Conservation (phyloP, 2,329 filamentous ascomycete species). For the Calonectria crousiana region DNA sequence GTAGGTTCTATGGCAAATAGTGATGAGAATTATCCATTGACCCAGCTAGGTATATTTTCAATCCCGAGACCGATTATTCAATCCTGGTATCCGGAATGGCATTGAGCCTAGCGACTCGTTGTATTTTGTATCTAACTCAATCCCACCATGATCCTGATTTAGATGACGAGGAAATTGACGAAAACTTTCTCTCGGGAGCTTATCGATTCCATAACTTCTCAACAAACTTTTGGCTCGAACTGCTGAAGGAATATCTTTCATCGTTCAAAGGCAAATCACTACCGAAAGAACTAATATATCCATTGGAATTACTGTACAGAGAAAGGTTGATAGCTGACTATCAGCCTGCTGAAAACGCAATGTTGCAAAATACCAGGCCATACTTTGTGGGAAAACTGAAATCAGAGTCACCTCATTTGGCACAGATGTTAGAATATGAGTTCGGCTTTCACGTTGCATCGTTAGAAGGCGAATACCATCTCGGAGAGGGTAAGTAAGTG, state of each 20-base stretch:
- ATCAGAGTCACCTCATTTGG: neutral
- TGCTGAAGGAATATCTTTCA: neutral
- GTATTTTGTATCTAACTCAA: conserved; percentile 4
- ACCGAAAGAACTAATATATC: neutral
- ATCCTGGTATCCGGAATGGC: neutral
- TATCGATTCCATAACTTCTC: conserved; percentile 10
- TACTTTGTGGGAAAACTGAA: too few species aligned
- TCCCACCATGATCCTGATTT: neutral
- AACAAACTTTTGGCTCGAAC: neutral
- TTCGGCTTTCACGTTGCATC: neutral
- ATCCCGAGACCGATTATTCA: neutral
- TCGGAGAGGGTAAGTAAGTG: neutral
- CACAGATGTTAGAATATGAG: neutral
- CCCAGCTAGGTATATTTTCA: conserved; percentile 9
- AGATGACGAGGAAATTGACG: neutral
- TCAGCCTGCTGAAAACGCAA: neutral
- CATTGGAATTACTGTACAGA: neutral
- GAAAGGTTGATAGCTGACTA: neutral
- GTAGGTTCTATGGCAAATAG: neutral
- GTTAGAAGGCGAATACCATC: neutral
- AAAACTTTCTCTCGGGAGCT: neutral
- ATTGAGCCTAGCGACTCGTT: neutral
- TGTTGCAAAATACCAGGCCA: too few species aligned
- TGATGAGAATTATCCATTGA: neutral
- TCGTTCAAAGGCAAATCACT: neutral